A percentile compares a stretch with the other conserved stretches of the same genome.
phyloP scores from a whole-genome alignment of 352 stramenopile genomes.

The Globisporangium ultimum region DNA sequence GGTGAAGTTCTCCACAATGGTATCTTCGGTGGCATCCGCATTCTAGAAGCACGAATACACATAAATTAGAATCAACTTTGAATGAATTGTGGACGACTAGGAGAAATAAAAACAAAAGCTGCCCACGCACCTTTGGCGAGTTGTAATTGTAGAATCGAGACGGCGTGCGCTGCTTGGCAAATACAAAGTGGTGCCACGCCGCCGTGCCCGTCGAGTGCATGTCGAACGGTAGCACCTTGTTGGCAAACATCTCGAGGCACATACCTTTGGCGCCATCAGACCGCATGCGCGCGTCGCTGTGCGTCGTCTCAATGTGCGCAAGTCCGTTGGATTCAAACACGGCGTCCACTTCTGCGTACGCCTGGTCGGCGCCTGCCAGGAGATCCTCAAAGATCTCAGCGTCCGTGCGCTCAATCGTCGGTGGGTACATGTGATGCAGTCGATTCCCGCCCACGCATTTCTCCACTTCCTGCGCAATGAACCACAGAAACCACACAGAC shows the following conservation, averaged over 20 bases:
- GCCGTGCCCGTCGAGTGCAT: slow-evolving; percentile 5
- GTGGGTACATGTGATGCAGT: not conserved
- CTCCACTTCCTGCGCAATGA: not conserved
- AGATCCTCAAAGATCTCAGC: not conserved
- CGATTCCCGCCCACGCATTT: slow-evolving; percentile 1
- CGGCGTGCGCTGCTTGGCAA: slow-evolving; percentile 4
- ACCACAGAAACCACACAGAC: no score
- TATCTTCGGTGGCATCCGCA: slow-evolving; percentile 32
- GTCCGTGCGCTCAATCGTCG: not conserved
- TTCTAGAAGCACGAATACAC: no score
- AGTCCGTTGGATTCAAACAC: slow-evolving; percentile 8
- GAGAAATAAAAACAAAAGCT: not conserved
- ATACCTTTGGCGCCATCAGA: slow-evolving; percentile 1
- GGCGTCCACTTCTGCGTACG: slow-evolving; percentile 7
- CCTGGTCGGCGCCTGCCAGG: not conserved
- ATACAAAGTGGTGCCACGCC: slow-evolving; percentile 13
- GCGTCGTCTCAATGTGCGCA: not conserved
- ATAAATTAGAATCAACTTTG: no score
- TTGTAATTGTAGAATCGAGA: slow-evolving; percentile 4
- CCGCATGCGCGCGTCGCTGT: slow-evolving; percentile 4
- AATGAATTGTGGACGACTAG: no score
- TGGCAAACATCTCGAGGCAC: slow-evolving; percentile 12
- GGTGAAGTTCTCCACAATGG: slow-evolving; percentile 54
- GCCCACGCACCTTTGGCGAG: not conserved
- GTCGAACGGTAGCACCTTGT: slow-evolving; percentile 12